A percentile compares a stretch with the other conserved stretches of the same genome.
Conservation (phyloP, 208 protist species). For the Trypanosoma melophagium region DNA sequence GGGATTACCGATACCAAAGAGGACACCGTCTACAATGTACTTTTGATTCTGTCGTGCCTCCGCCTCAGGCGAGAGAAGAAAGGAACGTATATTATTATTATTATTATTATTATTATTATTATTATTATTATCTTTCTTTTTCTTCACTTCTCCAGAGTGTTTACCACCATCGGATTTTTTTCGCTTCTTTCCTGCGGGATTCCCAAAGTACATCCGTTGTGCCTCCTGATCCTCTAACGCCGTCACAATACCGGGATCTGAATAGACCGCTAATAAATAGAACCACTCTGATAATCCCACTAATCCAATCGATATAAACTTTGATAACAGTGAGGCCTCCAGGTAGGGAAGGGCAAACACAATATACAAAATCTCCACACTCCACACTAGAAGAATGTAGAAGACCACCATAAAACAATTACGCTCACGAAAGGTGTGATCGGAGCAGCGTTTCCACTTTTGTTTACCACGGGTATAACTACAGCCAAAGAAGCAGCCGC, state of each 20-base stretch:
- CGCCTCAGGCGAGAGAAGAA: constrained; percentile 40
- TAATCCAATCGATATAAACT: constrained; percentile 55
- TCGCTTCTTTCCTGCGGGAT: not conserved
- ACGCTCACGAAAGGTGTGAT: constrained; percentile 50
- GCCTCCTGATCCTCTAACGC: constrained; percentile 32
- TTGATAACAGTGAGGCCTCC: constrained; percentile 41
- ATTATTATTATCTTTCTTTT: not conserved
- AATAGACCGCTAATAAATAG: constrained; percentile 68
- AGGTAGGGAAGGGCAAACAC: constrained; percentile 55
- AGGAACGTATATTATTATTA: not conserved
- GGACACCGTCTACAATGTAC: constrained; percentile 79
- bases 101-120: not conserved
- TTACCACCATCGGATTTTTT: constrained; percentile 1
- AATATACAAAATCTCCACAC: constrained; percentile 80
- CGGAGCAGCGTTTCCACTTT: constrained; percentile 36
- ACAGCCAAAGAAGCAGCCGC: constrained; percentile 48
- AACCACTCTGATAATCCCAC: constrained; percentile 62
- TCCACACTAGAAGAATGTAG: constrained; percentile 84
- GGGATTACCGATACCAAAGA: constrained; percentile 43
- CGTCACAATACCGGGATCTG: constrained; percentile 84
- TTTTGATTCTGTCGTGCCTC: constrained; percentile 65
- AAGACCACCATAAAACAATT: constrained; percentile 87
- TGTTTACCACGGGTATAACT: constrained; percentile 40
- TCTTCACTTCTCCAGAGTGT: too few relatives aligned
- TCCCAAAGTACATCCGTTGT: constrained; percentile 22